Percentiles rank a stretch among this genome's conserved stretches.
phyloP scores from a whole-genome alignment of 1,284 basidiomycete species.

The Meira nashicola region DNA sequence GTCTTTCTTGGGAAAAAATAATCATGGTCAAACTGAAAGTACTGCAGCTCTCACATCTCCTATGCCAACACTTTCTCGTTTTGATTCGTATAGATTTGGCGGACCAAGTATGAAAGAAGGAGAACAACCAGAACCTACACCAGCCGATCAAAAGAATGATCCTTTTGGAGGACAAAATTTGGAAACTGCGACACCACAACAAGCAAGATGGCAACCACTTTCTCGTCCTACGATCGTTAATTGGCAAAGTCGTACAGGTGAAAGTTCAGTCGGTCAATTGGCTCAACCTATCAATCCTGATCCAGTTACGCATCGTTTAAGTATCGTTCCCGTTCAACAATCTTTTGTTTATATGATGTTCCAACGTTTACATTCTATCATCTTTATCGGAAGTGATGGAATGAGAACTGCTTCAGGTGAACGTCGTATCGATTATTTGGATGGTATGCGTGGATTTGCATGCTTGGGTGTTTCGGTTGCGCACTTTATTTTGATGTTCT shows the following conservation, averaged over 20 bases:
- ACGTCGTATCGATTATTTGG: constrained; percentile 34
- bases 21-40: neutral
- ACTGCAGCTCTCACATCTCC: neutral
- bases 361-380: neutral
- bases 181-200: neutral
- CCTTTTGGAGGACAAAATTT: neutral
- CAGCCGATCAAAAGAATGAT: neutral
- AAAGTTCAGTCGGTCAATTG: constrained; percentile 1
- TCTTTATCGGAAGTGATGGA: constrained; percentile 10
- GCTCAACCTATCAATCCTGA: neutral
- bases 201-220: neutral
- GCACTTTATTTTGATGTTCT: constrained; percentile 46
- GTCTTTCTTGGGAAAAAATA: neutral
- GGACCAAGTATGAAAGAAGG: neutral
- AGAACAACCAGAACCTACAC: neutral
- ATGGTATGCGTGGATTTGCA: constrained; percentile 43
- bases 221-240: neutral
- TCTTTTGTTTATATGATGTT: constrained; percentile 1
- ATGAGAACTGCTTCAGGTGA: constrained; percentile 10
- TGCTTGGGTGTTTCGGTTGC: constrained; percentile 44
- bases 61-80: neutral
- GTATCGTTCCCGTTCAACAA: constrained; percentile 6
- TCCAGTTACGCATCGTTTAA: neutral
- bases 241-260: neutral
- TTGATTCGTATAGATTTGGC: neutral